phyloP scores from a whole-genome alignment of 1,284 basidiomycete species.

The Fomes fomentarius region DNA sequence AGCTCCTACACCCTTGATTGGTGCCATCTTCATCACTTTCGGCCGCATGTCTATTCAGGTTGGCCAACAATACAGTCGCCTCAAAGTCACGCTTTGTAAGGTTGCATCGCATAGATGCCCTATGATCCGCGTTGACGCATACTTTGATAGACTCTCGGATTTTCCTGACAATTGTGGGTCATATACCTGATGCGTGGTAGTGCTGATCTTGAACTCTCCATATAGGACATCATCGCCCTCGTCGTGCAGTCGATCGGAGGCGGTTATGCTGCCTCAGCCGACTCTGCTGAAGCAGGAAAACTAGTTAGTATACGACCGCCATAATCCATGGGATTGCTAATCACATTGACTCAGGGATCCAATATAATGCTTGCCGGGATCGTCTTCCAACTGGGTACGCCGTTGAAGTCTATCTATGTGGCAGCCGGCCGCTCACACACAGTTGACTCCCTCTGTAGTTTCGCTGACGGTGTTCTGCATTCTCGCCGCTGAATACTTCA shows the following conservation, averaged over 20 bases:
- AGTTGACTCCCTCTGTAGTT: conserved; percentile 28
- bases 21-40: conserved; percentile 51
- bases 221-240: conserved; percentile 43
- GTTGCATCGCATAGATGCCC: conserved; percentile 1
- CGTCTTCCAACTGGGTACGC: conserved; percentile 41
- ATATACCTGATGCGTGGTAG: neutral
- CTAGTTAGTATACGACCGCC: no score
- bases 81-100: conserved; percentile 41
- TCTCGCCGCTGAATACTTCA: conserved; percentile 46
- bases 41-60: conserved; percentile 43
- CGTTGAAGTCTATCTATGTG: no score
- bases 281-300: no score
- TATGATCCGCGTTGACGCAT: neutral
- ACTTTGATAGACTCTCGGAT: conserved; percentile 37
- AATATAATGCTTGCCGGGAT: conserved; percentile 53
- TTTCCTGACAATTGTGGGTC: conserved; percentile 37
- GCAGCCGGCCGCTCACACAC: no score
- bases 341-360: no score
- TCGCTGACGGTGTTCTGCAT: conserved; percentile 42
- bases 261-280: conserved; percentile 29
- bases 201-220: neutral
- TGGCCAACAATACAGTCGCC: conserved; percentile 38
- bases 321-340: no score
- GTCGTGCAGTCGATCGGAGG: conserved; percentile 49
- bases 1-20: conserved; percentile 50